phyloP scores from a whole-genome alignment of 495 filamentous ascomycete genomes.

The Aspergillus diversus region DNA sequence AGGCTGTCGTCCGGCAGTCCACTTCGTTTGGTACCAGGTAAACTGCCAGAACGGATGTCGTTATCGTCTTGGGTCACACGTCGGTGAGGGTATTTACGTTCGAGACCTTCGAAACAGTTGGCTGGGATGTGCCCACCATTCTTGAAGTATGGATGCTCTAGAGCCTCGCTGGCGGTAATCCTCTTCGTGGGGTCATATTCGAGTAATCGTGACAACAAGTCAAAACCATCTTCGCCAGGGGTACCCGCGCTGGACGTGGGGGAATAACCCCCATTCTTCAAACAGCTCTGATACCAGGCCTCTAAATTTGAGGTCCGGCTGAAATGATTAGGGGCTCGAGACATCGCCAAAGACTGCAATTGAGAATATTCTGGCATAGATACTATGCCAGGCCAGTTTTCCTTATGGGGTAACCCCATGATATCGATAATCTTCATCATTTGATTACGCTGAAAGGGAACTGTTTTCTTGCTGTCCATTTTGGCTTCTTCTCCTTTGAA shows the following conservation, averaged over 20 bases:
- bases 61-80: slow-evolving; percentile 93
- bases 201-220: slow-evolving; percentile 77
- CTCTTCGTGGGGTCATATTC: slow-evolving; percentile 93
- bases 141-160: slow-evolving; percentile 86
- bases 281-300: slow-evolving; percentile 64
- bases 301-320: slow-evolving; percentile 58
- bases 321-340: slow-evolving; percentile 43
- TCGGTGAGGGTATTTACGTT: slow-evolving; percentile 84
- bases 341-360: slow-evolving; percentile 63
- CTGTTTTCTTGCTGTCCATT: slow-evolving; percentile 96
- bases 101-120: slow-evolving; percentile 90
- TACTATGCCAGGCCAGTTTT: slow-evolving; percentile 81
- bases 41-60: slow-evolving; percentile 83
- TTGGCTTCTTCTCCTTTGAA: slow-evolving; percentile 99
- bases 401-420: slow-evolving; percentile 85
- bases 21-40: slow-evolving; percentile 90
- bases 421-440: slow-evolving; percentile 99
- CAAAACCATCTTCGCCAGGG: slow-evolving; percentile 76
- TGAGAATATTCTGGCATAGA: slow-evolving; percentile 83
- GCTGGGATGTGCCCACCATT: slow-evolving; percentile 64
- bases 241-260: slow-evolving; percentile 49
- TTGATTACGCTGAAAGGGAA: slow-evolving; percentile 96
- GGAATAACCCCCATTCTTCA: slow-evolving; percentile 63
- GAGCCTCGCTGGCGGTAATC: slow-evolving; percentile 79
- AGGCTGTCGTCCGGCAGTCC: slow-evolving; percentile 84